A percentile compares a stretch with the other conserved stretches of the same genome.
These are phyloP conservation scores for Candida sanyaensis DNA, from an alignment of 1,139 yeast species.

Conservation along the genomic window DNA sequence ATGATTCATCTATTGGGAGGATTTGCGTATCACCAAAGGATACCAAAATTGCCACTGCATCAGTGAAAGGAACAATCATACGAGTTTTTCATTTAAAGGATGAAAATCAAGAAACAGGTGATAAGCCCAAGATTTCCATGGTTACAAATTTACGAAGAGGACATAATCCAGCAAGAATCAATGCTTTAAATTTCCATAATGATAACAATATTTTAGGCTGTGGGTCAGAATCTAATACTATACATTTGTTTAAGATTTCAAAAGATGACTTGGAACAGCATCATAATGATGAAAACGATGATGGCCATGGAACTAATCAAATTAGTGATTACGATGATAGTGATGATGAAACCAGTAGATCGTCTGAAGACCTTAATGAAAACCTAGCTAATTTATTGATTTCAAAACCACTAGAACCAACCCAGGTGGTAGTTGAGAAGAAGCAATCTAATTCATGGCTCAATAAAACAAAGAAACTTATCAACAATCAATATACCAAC, in stretches of 20 bases:
- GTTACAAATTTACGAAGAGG: slow-evolving; percentile 68
- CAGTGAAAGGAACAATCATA: slow-evolving; percentile 71
- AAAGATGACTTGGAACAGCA: slow-evolving; percentile 11
- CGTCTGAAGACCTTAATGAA: slow-evolving; percentile 41
- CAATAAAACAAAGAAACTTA: slow-evolving; percentile 22
- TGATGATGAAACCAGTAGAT: slow-evolving; percentile 14
- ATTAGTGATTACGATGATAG: slow-evolving; percentile 15
- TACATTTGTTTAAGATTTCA: slow-evolving; percentile 59
- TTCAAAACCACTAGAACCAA: slow-evolving; percentile 24
- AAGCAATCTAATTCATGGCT: slow-evolving; percentile 17
- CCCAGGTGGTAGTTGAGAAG: background rate
- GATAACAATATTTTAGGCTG: slow-evolving; percentile 59
- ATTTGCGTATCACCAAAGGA: slow-evolving; percentile 54
- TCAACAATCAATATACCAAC: slow-evolving; percentile 40
- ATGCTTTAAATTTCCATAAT: slow-evolving; percentile 54
- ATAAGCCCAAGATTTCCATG: slow-evolving; percentile 23
- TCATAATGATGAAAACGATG: slow-evolving; percentile 11
- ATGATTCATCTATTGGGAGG: slow-evolving; percentile 51
- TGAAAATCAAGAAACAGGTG: slow-evolving; percentile 6
- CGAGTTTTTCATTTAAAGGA: slow-evolving; percentile 41
- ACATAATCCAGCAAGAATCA: slow-evolving; percentile 58
- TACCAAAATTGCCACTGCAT: slow-evolving; percentile 62
- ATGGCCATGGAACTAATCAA: slow-evolving; percentile 9
- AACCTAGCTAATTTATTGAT: slow-evolving; percentile 44
- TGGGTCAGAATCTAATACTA: slow-evolving; percentile 66